Evolutionary conservation across 306 rosid species (phyloP), one percentile per base, ranked within the genome.

Genomic region (Lablab purpureus): DNA sequence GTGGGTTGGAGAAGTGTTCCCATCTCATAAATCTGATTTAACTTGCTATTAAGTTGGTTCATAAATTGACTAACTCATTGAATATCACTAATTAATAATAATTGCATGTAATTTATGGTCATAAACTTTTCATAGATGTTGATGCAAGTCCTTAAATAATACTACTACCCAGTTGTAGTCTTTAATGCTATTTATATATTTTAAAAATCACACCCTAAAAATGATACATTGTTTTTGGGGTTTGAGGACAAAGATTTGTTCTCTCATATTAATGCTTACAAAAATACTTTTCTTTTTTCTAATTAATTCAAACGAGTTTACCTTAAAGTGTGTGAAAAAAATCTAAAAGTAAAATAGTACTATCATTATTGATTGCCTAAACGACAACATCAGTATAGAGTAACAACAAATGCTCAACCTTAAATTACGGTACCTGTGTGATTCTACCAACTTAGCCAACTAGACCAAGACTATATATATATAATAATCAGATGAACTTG

Each of bases 91-190:
- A 23, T 28, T 58, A 30, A 23, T 28, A 0, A 60, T 15, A 60
- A 13, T 27, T 27, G 41, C 41, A 6, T 14, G 40, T 1, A 60
- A 27, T 32, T 62, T 30, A 15, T 62, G 6, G 17, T 62, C 45
- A 32, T 17, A 32, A 60, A 32, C 10, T 30, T 32, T 62, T 62
- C 41, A 62, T 30, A 15, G 68, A 62, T 62, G 30, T 62, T 62
- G 43, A 32, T 62, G 68, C 45, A 62, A 62, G 68, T 62, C 45
- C 17, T 30, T 62, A 62, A 60, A 62, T 32, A 62, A 62, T 30
- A 15, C 21, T 32, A 62, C 32, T 30, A 15, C 21, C 43, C 2
- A 2, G 15, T 59, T 59, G 21, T 28, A 60, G 15, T 22, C 7
- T 55, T 22, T 3, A 19, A 55, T 55, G 2, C 3, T 4, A 10